Evolutionary conservation across 2,329 filamentous ascomycete species (phyloP), one percentile per base, ranked within the genome.

Genomic region (Zymoseptoria ardabiliae): DNA sequence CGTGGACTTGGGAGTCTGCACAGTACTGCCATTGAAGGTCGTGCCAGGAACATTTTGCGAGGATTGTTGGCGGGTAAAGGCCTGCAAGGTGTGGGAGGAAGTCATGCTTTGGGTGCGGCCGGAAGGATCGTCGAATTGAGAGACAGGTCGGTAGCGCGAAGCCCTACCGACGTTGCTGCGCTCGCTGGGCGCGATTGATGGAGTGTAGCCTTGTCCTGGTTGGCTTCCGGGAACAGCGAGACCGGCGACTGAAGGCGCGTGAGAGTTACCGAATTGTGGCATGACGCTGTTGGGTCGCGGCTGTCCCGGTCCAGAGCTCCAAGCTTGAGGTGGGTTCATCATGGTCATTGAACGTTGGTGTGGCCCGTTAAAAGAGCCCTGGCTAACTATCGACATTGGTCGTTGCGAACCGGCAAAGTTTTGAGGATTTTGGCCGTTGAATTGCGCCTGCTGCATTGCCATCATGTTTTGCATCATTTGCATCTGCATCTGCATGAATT

Each of bases 111-210:
- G 68, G 10, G 79, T 57, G 81, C 78, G 50, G 41, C 59, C 66
- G n/a, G 64, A 61, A n/a, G 62, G 57, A 7, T 64, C 63, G 22
- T 61, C 63, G 51, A 62, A 62, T 21, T 60, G 57, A 19, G 88
- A 87, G 0, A 97, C 93, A 1, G 94, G 91, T 52, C 94, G 85
- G 76, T 99, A 99, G 51, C 94, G 86, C 30, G 90, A 87, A 8
- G 94, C 91, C 56, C 96, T 82, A 17, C 94, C 94, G 62, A 97
- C 79, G 72, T 95, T 97, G 79, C 92, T 97, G 62, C 94, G 88
- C 77, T 97, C 94, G 4, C 91, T 96, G 1, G 94, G 94, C 2
- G 94, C 93, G 66, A 99, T 96, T 0, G 93, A 97, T 0, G 91
- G 86, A 0, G 91, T 83, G 74, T 97, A 97, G 8, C 84, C 85